A percentile compares a stretch with the other conserved stretches of the same genome.
Conservation (phyloP, 2,329 filamentous ascomycete genomes). For the Colletotrichum liriopes region DNA sequence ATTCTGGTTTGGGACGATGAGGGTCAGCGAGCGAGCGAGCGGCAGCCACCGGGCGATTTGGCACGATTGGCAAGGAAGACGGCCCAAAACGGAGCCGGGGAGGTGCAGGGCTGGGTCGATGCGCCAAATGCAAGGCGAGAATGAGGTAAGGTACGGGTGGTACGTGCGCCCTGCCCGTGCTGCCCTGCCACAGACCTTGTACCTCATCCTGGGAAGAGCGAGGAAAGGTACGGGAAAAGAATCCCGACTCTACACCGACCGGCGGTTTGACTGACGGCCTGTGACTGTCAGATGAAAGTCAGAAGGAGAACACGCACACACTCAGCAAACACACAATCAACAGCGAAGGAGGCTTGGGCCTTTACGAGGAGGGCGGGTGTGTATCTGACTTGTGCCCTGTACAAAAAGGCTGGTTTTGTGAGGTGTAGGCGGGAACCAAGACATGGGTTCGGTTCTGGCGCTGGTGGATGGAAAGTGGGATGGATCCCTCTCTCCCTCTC, state of each 20-base stretch:
- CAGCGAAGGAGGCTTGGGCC: not conserved
- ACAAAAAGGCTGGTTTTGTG: not conserved
- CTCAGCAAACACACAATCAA: not conserved
- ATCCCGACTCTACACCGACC: slow-evolving; percentile 34
- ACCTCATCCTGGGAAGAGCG: not conserved
- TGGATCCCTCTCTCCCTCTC: slow-evolving; percentile 18
- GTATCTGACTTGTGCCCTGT: slow-evolving; percentile 18
- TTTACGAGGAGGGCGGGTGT: not conserved
- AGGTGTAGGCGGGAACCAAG: slow-evolving; percentile 12
- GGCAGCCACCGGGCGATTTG: slow-evolving; percentile 27
- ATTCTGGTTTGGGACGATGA: slow-evolving; percentile 22
- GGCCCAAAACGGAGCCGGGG: slow-evolving; percentile 32
- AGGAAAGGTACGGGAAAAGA: slow-evolving; percentile 20
- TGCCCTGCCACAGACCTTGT: not conserved
- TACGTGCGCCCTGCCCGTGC: slow-evolving; percentile 22
- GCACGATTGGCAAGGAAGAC: slow-evolving; percentile 22
- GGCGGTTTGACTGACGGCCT: not conserved
- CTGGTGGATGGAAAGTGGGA: slow-evolving; percentile 37
- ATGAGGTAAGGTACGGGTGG: slow-evolving; percentile 34
- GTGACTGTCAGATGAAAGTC: slow-evolving; percentile 7
- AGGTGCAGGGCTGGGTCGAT: slow-evolving; percentile 29
- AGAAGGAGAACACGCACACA: not conserved
- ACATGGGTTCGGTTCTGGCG: slow-evolving; percentile 31
- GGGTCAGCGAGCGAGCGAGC: slow-evolving; percentile 25
- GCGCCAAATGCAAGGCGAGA: slow-evolving; percentile 5